Evolutionary conservation across 495 filamentous ascomycete genomes (phyloP).

Genomic region (Aspergillus leporis): DNA sequence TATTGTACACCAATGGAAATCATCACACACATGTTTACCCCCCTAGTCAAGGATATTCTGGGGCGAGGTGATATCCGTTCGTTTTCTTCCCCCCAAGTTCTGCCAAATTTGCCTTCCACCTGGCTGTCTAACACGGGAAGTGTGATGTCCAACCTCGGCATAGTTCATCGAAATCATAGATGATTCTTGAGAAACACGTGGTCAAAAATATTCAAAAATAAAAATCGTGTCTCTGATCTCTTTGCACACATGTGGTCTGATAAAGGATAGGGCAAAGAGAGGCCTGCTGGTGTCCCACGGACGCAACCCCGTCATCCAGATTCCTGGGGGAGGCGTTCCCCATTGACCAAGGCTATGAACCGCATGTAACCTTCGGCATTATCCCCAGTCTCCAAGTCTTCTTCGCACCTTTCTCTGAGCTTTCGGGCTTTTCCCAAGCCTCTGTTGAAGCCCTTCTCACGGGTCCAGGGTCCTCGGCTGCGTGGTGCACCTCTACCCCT

Average conservation of each 20-base stretch:
- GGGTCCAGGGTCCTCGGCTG: slow-evolving; percentile 42
- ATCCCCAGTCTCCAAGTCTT: slow-evolving; percentile 34
- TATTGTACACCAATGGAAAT: not conserved
- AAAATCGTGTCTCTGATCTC: not conserved
- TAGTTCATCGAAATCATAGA: not conserved
- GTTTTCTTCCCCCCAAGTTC: not conserved
- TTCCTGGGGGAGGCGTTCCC: slow-evolving; percentile 14
- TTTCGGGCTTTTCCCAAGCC: slow-evolving; percentile 44
- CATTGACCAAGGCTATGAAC: slow-evolving; percentile 40
- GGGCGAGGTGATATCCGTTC: not conserved
- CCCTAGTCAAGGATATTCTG: not conserved
- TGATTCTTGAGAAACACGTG: not conserved
- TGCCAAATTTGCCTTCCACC: not conserved
- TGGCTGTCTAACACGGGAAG: not conserved
- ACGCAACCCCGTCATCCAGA: slow-evolving; percentile 19
- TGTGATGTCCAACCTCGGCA: not conserved
- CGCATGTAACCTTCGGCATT: slow-evolving; percentile 43
- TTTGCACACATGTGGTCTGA: not conserved
- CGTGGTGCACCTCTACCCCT: slow-evolving; percentile 47
- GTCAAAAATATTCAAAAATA: too few relatives aligned
- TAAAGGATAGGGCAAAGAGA: not conserved
- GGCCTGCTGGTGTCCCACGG: not conserved
- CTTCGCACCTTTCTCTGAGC: slow-evolving; percentile 40
- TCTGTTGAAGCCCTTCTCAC: slow-evolving; percentile 49
- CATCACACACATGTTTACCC: not conserved